Evolutionary conservation across 192 early-diverging fungal genomes (phyloP).

Genomic region (Coemansia asiatica): DNA sequence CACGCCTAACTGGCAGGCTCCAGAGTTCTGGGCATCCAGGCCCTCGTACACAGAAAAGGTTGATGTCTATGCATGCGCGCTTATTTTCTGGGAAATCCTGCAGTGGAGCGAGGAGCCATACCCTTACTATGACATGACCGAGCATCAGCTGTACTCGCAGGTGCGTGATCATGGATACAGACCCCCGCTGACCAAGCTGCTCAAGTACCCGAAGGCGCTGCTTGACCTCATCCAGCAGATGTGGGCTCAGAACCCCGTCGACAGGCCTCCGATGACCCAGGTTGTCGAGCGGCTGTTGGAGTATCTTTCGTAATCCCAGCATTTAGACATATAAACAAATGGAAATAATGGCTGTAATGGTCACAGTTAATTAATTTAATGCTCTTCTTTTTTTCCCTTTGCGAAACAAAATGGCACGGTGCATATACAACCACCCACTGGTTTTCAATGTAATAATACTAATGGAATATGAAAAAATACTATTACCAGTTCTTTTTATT

Average conservation of each 20-base stretch:
- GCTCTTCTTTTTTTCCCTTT: too few species aligned
- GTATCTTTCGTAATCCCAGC: conserved; percentile 57
- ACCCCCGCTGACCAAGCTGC: conserved; percentile 60
- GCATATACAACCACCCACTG: too few species aligned
- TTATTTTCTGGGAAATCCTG: conserved; percentile 80
- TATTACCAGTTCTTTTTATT: too few species aligned
- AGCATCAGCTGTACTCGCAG: conserved; percentile 62
- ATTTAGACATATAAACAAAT: not conserved
- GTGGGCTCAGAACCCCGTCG: conserved; percentile 65
- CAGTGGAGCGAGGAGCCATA: conserved; percentile 71
- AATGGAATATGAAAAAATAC: too few species aligned
- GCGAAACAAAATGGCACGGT: too few species aligned
- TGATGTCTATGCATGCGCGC: conserved; percentile 66
- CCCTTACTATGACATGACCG: conserved; percentile 67
- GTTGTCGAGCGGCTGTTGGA: conserved; percentile 70
- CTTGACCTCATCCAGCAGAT: conserved; percentile 67
- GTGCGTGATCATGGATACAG: conserved; percentile 64
- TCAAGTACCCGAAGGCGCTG: conserved; percentile 61
- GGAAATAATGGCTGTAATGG: too few species aligned
- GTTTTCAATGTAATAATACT: too few species aligned
- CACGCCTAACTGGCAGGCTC: conserved; percentile 81
- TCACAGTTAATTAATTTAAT: too few species aligned
- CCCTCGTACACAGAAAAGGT: conserved; percentile 78
- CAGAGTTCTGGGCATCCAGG: conserved; percentile 70
- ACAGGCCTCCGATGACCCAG: conserved; percentile 68